Evolutionary conservation across 148 eudicot genomes (phyloP).

Genomic region (Vaccinium corymbosum): DNA sequence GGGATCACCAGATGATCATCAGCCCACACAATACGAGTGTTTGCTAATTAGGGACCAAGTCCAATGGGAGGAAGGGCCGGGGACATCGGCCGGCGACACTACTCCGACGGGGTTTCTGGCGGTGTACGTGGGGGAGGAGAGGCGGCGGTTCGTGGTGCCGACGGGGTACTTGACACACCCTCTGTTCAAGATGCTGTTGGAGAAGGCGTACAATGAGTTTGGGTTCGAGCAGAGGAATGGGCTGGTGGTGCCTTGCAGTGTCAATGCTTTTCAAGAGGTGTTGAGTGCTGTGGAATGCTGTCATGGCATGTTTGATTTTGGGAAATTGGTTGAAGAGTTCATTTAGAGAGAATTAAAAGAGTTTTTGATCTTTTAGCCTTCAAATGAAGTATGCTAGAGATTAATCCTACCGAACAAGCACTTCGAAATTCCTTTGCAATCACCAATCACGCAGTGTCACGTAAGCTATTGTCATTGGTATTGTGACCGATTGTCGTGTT

Average conservation of each 20-base stretch:
- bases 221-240: constrained; percentile 69
- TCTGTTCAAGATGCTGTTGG: constrained; percentile 74
- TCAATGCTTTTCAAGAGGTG: constrained; percentile 49
- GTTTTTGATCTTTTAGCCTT: neutral
- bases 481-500: too few relatives aligned
- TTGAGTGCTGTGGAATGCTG: constrained; percentile 49
- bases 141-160: constrained; percentile 65
- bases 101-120: constrained; percentile 55
- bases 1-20: neutral
- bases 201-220: constrained; percentile 71
- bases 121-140: constrained; percentile 66
- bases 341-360: neutral
- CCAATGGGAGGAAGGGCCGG: constrained; percentile 3
- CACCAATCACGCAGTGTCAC: too few relatives aligned
- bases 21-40: constrained; percentile 28
- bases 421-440: too few relatives aligned
- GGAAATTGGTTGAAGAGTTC: constrained; percentile 59
- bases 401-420: neutral
- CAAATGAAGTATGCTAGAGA: neutral
- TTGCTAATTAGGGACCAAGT: constrained; percentile 23
- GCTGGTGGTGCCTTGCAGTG: constrained; percentile 69
- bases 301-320: constrained; percentile 64
- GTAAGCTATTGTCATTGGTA: too few relatives aligned
- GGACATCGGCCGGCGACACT: neutral
- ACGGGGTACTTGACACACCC: constrained; percentile 74